phyloP scores from a whole-genome alignment of 768 basidiomycete genomes.

The Pulveroboletus ravenelii region DNA sequence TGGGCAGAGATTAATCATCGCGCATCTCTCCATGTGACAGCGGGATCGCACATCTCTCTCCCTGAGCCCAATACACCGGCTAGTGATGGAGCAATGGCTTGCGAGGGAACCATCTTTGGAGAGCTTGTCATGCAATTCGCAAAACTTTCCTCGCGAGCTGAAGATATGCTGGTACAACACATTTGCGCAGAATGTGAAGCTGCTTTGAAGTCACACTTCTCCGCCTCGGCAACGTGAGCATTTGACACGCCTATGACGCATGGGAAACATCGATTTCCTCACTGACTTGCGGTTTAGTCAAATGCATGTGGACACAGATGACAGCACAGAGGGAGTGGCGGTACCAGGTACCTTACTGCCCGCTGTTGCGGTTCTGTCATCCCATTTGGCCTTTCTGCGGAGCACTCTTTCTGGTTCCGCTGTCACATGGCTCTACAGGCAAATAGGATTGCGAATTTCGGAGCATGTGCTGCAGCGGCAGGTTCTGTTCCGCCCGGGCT shows the following conservation, averaged over 20 bases:
- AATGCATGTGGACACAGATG: conserved; percentile 9
- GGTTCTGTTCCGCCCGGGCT: conserved; percentile 71
- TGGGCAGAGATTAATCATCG: conserved; percentile 74
- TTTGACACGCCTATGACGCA: not conserved
- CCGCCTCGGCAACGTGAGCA: conserved; percentile 43
- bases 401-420: conserved; percentile 55
- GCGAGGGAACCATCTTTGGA: conserved; percentile 74
- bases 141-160: conserved; percentile 60
- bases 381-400: conserved; percentile 68
- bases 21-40: conserved; percentile 52
- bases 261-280: not conserved
- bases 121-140: conserved; percentile 63
- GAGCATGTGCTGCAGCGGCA: conserved; percentile 81
- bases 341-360: conserved; percentile 69
- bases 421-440: conserved; percentile 66
- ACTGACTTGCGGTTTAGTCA: conserved; percentile 6
- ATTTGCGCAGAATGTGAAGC: conserved; percentile 77
- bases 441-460: conserved; percentile 62
- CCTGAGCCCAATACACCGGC: conserved; percentile 37
- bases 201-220: conserved; percentile 69
- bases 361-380: conserved; percentile 75
- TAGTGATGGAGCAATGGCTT: conserved; percentile 28
- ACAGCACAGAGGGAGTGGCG: conserved; percentile 32
- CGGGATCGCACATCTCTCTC: conserved; percentile 44
- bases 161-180: conserved; percentile 84